phyloP scores from a whole-genome alignment of 225 moss, liverwort and hornwort species.

The Physcomitrellopsis africana region DNA sequence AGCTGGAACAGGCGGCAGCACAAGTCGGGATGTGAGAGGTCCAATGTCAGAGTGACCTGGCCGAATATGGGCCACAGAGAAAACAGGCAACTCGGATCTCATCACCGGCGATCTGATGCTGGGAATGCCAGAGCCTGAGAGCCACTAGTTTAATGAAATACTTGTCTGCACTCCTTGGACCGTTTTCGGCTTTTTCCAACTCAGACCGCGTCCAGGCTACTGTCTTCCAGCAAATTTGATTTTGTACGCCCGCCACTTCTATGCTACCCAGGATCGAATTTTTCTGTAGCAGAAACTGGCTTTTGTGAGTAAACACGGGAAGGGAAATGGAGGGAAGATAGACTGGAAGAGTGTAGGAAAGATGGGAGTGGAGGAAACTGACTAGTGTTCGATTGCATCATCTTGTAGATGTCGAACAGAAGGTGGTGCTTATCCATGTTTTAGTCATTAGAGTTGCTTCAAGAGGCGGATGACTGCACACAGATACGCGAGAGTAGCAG shows the following conservation, averaged over 20 bases:
- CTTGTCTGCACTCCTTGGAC: slow-evolving; percentile 14
- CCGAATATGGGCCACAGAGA: not conserved
- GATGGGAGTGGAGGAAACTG: no score
- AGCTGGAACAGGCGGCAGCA: not conserved
- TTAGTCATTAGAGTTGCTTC: no score
- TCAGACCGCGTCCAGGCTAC: not conserved
- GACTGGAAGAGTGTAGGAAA: no score
- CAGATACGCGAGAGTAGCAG: not conserved
- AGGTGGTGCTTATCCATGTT: no score
- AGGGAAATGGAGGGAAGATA: no score
- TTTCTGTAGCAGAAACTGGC: no score
- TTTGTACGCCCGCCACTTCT: no score
- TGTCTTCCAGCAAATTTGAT: no score
- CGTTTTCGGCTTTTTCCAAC: not conserved
- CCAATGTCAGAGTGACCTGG: slow-evolving; percentile 31
- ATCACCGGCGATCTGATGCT: slow-evolving; percentile 8
- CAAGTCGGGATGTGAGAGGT: not conserved
- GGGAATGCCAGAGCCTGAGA: not conserved
- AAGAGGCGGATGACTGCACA: not conserved
- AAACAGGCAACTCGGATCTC: not conserved
- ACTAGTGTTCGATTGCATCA: not conserved
- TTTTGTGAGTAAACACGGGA: no score
- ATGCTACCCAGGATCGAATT: no score
- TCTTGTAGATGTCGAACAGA: not conserved
- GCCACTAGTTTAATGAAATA: not conserved